These are phyloP conservation scores for Tylopilus sp. DNA, from an alignment of 768 basidiomycete species.

Conservation along the genomic window DNA sequence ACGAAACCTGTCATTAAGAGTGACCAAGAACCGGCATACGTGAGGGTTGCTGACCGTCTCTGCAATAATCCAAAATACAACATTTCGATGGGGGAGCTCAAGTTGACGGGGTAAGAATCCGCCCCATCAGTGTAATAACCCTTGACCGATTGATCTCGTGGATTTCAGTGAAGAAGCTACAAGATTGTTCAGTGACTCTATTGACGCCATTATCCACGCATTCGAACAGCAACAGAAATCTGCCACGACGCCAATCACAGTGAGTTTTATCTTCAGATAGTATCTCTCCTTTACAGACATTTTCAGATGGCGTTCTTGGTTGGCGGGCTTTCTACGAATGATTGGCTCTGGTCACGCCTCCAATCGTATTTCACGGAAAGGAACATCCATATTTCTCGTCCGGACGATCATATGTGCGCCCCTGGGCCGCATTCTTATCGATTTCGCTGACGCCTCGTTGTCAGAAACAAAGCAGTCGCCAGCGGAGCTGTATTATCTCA, in stretches of 20 bases:
- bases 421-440: background rate
- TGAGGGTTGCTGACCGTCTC: slow-evolving; percentile 6
- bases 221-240: slow-evolving; percentile 13
- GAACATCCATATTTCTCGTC: background rate
- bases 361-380: slow-evolving; percentile 8
- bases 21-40: background rate
- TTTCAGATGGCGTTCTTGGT: slow-evolving; percentile 13
- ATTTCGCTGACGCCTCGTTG: background rate
- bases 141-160: background rate
- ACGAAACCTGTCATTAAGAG: background rate
- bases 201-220: slow-evolving; percentile 7
- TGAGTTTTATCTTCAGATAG: background rate
- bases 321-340: slow-evolving; percentile 5
- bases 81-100: slow-evolving; percentile 6
- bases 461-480: slow-evolving; percentile 11
- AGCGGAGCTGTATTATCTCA: slow-evolving; percentile 6
- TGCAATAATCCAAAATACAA: background rate
- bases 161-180: slow-evolving; percentile 9
- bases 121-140: background rate
- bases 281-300: background rate
- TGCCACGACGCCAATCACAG: background rate
- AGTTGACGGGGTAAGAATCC: slow-evolving; percentile 9
- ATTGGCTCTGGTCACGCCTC: background rate
- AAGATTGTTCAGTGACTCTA: slow-evolving; percentile 6
- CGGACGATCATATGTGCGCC: background rate